phyloP scores from a whole-genome alignment of 108 stramenopile species.

The Pseudonitzschia delicatissima region DNA sequence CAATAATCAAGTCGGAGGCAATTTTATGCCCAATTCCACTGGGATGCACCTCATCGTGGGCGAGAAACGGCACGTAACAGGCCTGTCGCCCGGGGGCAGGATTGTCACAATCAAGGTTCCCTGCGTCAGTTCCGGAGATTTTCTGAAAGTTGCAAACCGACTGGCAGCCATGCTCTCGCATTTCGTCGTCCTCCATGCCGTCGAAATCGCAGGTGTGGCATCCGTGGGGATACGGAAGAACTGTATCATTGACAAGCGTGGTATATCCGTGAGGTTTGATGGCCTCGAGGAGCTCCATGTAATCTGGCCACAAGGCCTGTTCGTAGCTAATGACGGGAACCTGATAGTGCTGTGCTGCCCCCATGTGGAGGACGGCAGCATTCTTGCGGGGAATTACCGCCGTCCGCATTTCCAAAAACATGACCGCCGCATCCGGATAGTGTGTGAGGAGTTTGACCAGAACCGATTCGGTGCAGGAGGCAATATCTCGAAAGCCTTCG shows the following conservation, averaged over 20 bases:
- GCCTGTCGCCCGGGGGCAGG: too few species aligned
- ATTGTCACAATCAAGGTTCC: too few species aligned
- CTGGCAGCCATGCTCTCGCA: constrained; percentile 47
- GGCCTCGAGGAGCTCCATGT: constrained; percentile 18
- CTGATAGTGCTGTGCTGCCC: constrained; percentile 64
- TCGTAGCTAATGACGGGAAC: constrained; percentile 63
- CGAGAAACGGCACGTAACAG: too few species aligned
- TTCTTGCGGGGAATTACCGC: constrained; percentile 52
- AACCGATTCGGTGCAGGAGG: constrained; percentile 55
- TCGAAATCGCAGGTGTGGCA: constrained; percentile 43
- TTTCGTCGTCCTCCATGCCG: constrained; percentile 34
- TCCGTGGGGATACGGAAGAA: constrained; percentile 57
- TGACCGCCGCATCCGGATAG: constrained; percentile 41
- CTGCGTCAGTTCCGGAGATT: too few species aligned
- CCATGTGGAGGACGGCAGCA: constrained; percentile 54
- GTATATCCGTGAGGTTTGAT: constrained; percentile 45
- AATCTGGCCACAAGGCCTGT: constrained; percentile 57
- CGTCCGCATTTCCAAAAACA: constrained; percentile 65
- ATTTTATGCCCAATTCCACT: too few species aligned
- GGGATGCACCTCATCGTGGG: too few species aligned
- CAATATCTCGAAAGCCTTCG: constrained; percentile 54
- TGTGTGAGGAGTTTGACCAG: constrained; percentile 36
- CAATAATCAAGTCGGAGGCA: too few species aligned
- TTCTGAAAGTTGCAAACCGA: constrained; percentile 18
- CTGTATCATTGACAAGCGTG: constrained; percentile 18